These are phyloP conservation scores for Paecilomyces niveus DNA, from an alignment of 2,329 filamentous ascomycete genomes.

Conservation along the genomic window DNA sequence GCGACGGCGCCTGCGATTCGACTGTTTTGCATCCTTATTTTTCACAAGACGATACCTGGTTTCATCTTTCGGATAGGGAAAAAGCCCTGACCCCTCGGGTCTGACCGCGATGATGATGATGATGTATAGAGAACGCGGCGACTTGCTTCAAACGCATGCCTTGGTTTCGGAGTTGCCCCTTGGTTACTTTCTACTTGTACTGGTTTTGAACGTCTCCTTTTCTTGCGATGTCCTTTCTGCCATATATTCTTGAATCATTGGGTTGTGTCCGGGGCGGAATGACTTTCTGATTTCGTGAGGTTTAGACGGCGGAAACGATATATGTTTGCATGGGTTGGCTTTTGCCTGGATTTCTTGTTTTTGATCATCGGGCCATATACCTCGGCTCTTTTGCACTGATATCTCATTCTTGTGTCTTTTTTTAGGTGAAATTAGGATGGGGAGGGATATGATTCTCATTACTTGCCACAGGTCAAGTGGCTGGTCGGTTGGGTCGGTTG, in stretches of 20 bases:
- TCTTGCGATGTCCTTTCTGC: constrained; percentile 9
- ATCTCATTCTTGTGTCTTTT: constrained; percentile 13
- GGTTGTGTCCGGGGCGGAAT: constrained; percentile 25
- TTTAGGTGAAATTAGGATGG: constrained; percentile 25
- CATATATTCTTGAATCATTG: constrained; percentile 20
- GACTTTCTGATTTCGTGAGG: constrained; percentile 29
- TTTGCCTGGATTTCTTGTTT: constrained; percentile 22
- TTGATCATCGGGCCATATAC: constrained; percentile 10
- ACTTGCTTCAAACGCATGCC: constrained; percentile 29
- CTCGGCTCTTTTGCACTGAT: constrained; percentile 4
- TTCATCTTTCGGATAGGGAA: constrained; percentile 30
- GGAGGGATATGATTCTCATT: constrained; percentile 23
- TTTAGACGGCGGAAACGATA: constrained; percentile 40
- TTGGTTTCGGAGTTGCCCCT: constrained; percentile 29
- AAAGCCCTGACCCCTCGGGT: constrained; percentile 21
- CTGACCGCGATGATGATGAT: constrained; percentile 30
- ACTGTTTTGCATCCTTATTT: constrained; percentile 24
- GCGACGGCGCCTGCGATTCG: constrained; percentile 36
- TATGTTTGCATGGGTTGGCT: constrained; percentile 38
- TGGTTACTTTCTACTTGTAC: constrained; percentile 22
- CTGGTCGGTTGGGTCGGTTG: constrained; percentile 22
- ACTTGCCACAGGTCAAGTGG: constrained; percentile 20
- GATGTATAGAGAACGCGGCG: constrained; percentile 35
- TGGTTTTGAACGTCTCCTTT: constrained; percentile 15
- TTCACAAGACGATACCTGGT: constrained; percentile 27